phyloP scores from a whole-genome alignment of 179 eudicot species.

The Silene coronaria region DNA sequence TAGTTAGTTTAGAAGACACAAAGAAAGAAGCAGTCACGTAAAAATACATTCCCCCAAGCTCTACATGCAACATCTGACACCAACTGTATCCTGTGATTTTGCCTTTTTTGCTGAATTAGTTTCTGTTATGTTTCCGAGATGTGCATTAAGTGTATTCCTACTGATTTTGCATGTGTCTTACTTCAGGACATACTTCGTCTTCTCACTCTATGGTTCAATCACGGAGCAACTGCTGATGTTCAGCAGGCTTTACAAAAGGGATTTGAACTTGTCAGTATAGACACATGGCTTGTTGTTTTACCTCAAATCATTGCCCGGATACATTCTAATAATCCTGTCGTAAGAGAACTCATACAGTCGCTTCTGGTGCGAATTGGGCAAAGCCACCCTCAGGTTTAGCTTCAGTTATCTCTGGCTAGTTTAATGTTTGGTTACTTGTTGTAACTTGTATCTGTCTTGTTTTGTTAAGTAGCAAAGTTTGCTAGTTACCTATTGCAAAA shows the following conservation, averaged over 20 bases:
- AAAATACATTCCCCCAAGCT: background rate
- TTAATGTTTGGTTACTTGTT: background rate
- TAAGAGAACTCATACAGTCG: conserved; percentile 87
- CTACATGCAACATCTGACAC: background rate
- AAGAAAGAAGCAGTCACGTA: background rate
- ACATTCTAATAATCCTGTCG: conserved; percentile 89
- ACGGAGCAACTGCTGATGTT: conserved; percentile 86
- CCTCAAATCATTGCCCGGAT: conserved; percentile 97
- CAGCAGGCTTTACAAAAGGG: conserved; percentile 81
- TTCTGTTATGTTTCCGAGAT: background rate
- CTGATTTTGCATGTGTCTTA: conserved; percentile 3
- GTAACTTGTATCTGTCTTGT: background rate
- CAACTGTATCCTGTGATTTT: background rate
- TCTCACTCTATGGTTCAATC: conserved; percentile 96
- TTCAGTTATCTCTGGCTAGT: background rate
- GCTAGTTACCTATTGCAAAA: conserved; percentile 1
- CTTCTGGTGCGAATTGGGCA: conserved; percentile 91
- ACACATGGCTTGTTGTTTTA: conserved; percentile 96
- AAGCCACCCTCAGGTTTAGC: conserved; percentile 88
- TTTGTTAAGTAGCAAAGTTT: background rate
- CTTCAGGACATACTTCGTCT: conserved; percentile 93
- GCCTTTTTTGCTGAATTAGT: background rate
- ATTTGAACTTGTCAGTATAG: conserved; percentile 80
- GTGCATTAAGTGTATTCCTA: background rate
- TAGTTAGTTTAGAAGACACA: background rate